phyloP scores from a whole-genome alignment of 116 monocot genomes.

The Cymodocea nodosa region DNA sequence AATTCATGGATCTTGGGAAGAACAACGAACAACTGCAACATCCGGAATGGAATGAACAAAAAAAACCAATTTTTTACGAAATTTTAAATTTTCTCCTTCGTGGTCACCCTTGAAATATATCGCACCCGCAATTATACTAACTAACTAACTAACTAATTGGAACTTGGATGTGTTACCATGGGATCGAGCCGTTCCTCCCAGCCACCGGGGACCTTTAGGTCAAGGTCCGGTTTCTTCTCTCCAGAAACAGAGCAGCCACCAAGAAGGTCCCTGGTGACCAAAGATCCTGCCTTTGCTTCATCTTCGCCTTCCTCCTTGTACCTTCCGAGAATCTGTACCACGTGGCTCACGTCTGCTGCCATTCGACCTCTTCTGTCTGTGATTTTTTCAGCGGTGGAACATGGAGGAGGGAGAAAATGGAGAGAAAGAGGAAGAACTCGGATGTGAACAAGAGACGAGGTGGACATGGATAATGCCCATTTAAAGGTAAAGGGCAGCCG shows the following conservation, averaged over 20 bases:
- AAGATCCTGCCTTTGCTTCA: conserved; percentile 1
- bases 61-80: too few relatives aligned
- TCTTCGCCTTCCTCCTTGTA: conserved; percentile 1
- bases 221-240: conserved; percentile 26
- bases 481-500: too few relatives aligned
- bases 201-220: conserved; percentile 16
- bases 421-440: not conserved
- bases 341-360: not conserved
- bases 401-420: not conserved
- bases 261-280: conserved; percentile 43
- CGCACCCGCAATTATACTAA: not conserved
- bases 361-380: not conserved
- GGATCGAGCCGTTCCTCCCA: conserved; percentile 36
- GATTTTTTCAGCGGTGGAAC: not conserved
- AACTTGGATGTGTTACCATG: conserved; percentile 11
- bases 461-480: too few relatives aligned
- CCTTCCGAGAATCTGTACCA: not conserved
- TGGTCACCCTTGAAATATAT: not conserved
- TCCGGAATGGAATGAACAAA: not conserved
- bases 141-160: not conserved
- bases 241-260: conserved; percentile 11
- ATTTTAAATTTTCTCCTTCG: not conserved
- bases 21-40: too few relatives aligned
- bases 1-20: not conserved
- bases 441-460: too few relatives aligned